Conservation (phyloP, 78 protist species). For the Pelomyxa schiedti region DNA sequence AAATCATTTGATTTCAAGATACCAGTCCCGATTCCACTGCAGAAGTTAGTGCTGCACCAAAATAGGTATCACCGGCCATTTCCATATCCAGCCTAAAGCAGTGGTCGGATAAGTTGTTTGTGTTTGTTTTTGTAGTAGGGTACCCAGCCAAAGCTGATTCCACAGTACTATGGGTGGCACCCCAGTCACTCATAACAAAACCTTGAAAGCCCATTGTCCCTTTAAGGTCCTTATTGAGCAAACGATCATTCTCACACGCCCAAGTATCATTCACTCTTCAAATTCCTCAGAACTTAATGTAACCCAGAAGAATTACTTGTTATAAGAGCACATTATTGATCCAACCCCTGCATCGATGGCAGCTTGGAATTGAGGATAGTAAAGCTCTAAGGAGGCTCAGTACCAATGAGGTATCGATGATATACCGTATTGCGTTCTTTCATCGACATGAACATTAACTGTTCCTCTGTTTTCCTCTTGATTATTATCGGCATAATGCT, state of each 20-base stretch:
- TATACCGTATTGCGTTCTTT: background rate
- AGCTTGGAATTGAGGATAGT: conserved; percentile 23
- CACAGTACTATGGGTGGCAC: conserved; percentile 15
- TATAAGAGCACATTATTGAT: conserved; percentile 34
- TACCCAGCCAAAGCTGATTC: conserved; percentile 2
- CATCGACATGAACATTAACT: background rate
- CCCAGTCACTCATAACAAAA: conserved; percentile 29
- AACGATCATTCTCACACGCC: conserved; percentile 8
- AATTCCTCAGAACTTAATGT: too few species aligned
- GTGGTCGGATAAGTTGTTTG: too few species aligned
- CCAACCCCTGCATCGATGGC: conserved; percentile 34
- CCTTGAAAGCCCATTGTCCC: conserved; percentile 14
- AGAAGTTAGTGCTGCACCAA: background rate
- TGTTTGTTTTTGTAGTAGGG: too few species aligned
- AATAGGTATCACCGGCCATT: background rate
- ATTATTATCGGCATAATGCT: conserved; percentile 15
- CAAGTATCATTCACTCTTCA: background rate
- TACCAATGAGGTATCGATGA: too few species aligned
- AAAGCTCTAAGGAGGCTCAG: too few species aligned
- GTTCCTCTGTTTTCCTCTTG: conserved; percentile 9
- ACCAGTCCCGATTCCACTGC: background rate
- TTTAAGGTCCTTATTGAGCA: conserved; percentile 15
- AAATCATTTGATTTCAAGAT: too few species aligned
- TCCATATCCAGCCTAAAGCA: conserved; percentile 27
- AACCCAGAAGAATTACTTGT: conserved; percentile 2